Evolutionary conservation across 257 asterid species (phyloP), one percentile per base, ranked within the genome.

Genomic region (Solanum pinnatisectum): DNA sequence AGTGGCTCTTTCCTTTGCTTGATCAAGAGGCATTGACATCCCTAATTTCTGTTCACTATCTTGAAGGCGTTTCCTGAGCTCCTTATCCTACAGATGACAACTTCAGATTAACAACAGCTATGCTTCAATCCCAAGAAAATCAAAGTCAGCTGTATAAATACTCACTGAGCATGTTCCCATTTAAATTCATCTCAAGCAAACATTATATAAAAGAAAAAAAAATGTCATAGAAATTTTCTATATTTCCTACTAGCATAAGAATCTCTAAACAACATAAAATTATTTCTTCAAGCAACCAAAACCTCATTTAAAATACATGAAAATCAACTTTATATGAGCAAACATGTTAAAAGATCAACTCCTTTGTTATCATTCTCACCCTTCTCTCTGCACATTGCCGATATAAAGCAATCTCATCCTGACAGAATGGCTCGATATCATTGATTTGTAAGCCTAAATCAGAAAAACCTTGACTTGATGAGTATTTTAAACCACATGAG

Each of bases 1-100:
- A 67, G 72, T 87, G 63, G 93, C 88, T 93, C 99, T 93, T 86
- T 95, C 98, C 87, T 93, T 94, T 73, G 96, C 99, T 84, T 90
- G 93, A 67, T 93, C 94, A 79, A 94, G 85, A 72, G 99, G 99
- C 98, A 97, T 96, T 9, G 98, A 94, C 86, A 92, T 86, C 84
- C 99, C 99, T 87, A 97, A 89, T 91, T 94, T 95, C 89, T 46
- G 91, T 88, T 97, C 99, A 83, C 99, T 97, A 88, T 94, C 99
- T 89, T 96, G 98, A 88, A 97, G 95, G 87, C 98, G 91, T 89
- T 90, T 90, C 88, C 99, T 93, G 25, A 97, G 93, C 82, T 93
- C 95, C 90, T 92, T 93, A 89, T 97, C 99, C 99, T 96, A 90
- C 89, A 90, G n/a, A 86, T 39, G 37, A 85, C 25, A n/a, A 84